A percentile compares a stretch with the other conserved stretches of the same genome.
Evolutionary conservation across 768 basidiomycete species (phyloP).

Genomic region (Crassisporium funariophilum): DNA sequence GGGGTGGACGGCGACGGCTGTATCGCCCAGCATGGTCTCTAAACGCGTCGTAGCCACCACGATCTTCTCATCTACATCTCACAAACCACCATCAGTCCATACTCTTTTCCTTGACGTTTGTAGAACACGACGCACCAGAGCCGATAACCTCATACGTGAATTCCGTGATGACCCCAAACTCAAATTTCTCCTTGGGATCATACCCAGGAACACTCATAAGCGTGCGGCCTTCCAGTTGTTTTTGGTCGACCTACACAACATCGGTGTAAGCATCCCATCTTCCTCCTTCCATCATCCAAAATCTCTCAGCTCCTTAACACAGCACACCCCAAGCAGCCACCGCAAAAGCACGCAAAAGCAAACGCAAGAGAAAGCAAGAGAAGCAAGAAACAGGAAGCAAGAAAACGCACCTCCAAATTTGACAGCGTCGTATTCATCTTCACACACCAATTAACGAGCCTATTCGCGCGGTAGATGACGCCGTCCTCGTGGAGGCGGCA

Average conservation of each 20-base stretch:
- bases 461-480: conserved; percentile 91
- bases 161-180: conserved; percentile 95
- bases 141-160: conserved; percentile 92
- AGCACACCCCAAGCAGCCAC: too few relatives aligned
- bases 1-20: conserved; percentile 95
- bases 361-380: background rate
- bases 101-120: too few relatives aligned
- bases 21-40: conserved; percentile 98
- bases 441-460: conserved; percentile 98
- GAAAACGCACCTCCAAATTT: conserved; percentile 85
- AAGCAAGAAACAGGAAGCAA: conserved; percentile 7
- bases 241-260: conserved; percentile 96
- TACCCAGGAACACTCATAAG: conserved; percentile 92
- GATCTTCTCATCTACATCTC: conserved; percentile 74
- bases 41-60: conserved; percentile 97
- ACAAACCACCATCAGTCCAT: background rate
- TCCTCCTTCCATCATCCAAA: too few relatives aligned
- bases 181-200: conserved; percentile 91
- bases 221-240: conserved; percentile 82
- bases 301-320: too few relatives aligned
- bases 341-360: too few relatives aligned
- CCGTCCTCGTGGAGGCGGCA: conserved; percentile 91
- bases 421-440: conserved; percentile 94
- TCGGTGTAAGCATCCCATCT: too few relatives aligned
- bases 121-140: conserved; percentile 54